Evolutionary conservation across 306 rosid species (phyloP).

Genomic region (Malus sylvestris): DNA sequence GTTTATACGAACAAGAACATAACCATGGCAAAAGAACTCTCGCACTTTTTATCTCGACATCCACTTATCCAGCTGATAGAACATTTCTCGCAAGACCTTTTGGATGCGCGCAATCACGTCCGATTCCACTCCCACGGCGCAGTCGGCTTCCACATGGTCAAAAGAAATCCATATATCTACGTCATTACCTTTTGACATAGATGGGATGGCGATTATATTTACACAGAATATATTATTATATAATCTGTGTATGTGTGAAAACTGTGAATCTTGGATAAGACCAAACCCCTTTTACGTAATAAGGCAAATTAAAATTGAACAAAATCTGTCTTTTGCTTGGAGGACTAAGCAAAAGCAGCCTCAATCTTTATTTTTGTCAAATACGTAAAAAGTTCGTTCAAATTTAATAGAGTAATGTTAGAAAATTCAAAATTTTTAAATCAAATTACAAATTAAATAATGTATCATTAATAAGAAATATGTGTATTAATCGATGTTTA

Average conservation of each 20-base stretch:
- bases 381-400: not conserved
- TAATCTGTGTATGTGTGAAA: not conserved
- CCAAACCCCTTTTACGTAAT: conserved; percentile 10
- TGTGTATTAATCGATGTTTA: fast-evolving
- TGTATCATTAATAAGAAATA: no score
- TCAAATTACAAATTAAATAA: no score
- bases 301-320: not conserved
- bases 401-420: not conserved
- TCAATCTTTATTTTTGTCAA: conserved; percentile 4
- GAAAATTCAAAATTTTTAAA: no score
- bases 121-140: not conserved
- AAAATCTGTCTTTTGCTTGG: conserved; percentile 2
- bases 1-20: no score
- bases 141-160: not conserved
- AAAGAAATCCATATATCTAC: not conserved
- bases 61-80: not conserved
- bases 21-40: not conserved
- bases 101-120: not conserved
- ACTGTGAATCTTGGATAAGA: not conserved
- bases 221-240: not conserved
- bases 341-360: not conserved
- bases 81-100: not conserved
- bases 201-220: not conserved
- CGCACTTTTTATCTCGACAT: not conserved
- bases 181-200: conserved; percentile 13